Conservation (phyloP, 805 yeast species). For the Priceomyces haplophilus region DNA sequence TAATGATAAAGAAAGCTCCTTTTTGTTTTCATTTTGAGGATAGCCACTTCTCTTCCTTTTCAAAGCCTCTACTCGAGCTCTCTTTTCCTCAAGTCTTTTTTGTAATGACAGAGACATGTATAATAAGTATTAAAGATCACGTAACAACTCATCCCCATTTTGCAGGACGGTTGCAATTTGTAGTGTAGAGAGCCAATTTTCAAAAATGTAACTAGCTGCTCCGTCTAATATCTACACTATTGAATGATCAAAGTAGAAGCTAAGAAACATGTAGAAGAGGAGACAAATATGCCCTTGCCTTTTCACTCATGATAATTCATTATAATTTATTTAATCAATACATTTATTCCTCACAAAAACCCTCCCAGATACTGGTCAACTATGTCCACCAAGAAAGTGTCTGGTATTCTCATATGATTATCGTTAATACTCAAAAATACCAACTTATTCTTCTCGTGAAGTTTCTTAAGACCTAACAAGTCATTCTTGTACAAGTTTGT, state of each 20-base stretch:
- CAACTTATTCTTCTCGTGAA: constrained; percentile 44
- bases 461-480: constrained; percentile 54
- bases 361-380: constrained; percentile 44
- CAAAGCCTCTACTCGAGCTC: constrained; percentile 17
- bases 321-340: too few relatives aligned
- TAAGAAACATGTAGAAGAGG: too few relatives aligned
- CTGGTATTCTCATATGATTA: constrained; percentile 63
- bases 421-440: constrained; percentile 53
- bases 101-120: constrained; percentile 8
- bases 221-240: too few relatives aligned
- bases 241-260: too few relatives aligned
- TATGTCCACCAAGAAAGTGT: constrained; percentile 44
- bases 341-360: neutral
- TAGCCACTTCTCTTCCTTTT: constrained; percentile 9
- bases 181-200: neutral
- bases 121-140: too few relatives aligned
- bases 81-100: constrained; percentile 12
- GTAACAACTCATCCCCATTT: too few relatives aligned
- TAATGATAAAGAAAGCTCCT: neutral
- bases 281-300: too few relatives aligned
- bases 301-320: too few relatives aligned
- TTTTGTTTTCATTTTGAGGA: neutral
- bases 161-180: constrained; percentile 1
- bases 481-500: constrained; percentile 53
- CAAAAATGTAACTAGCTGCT: too few relatives aligned